Evolutionary conservation across 805 yeast species (phyloP), one percentile per base, ranked within the genome.

Genomic region (Starmerella roubikii): DNA sequence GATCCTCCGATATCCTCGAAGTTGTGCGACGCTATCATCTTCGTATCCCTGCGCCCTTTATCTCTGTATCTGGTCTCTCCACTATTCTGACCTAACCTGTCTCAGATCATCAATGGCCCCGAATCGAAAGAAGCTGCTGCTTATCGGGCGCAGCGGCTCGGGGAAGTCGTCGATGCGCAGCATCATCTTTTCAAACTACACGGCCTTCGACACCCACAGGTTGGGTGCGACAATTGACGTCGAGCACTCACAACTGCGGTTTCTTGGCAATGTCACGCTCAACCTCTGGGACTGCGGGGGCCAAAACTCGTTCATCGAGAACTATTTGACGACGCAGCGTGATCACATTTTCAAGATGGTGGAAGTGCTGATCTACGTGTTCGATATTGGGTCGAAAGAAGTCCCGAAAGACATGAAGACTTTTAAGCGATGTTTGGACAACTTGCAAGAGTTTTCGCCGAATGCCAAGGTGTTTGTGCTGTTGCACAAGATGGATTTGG

Each of bases 121-220:
- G 6, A 46, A 42, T 31, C 42, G 80, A 40, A 73, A 75, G 58
- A 78, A 78, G 54, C 65, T 78, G 30, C 64, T 77, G 30, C 62
- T 77, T 22, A 78, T 77, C 76, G 96, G 97, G 62, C 78, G 97
- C 32, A 78, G 93, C 21, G 97, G 98, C 32, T 83, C 95, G 4
- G 98, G 98, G 1, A 91, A 91, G 58, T 84, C 95, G 3, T 85
- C 96, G 2, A 91, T 91, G 98, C 68, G 97, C 51, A 83, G 94
- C 33, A 88, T 91, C 45, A 91, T 91, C 49, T 91, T 91, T 59
- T 51, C 93, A 51, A 91, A 91, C 55, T 91, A 91, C 59, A 82
- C 94, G 2, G 98, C 98, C 0, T 82, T 88, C 55, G 98, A 91
- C 56, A 91, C 98, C 3, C 69, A 97, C 47, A 68, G 97, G 41